Percentiles rank a stretch among this genome's conserved stretches.
Evolutionary conservation across 805 yeast species (phyloP).

Genomic region (Candida jianshihensis): DNA sequence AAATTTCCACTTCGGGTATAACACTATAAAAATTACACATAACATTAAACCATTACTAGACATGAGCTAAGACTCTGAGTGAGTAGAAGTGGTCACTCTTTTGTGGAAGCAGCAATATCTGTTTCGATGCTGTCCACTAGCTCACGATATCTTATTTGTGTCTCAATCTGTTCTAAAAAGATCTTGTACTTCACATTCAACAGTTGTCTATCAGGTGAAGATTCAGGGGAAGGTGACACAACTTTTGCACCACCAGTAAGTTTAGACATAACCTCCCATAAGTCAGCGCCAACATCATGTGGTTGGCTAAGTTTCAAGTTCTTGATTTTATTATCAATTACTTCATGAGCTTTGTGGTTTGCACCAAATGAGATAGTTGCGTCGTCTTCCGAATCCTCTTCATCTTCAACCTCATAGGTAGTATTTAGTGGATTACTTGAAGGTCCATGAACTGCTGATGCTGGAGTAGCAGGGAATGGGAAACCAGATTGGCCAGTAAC

Average conservation of each 20-base stretch:
- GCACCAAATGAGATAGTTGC: constrained; percentile 57
- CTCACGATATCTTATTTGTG: constrained; percentile 71
- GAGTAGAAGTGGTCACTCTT: neutral
- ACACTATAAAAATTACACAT: neutral
- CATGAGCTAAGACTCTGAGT: neutral
- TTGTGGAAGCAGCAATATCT: constrained; percentile 2
- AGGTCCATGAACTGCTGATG: no score
- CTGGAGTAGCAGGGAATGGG: constrained; percentile 44
- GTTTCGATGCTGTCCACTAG: constrained; percentile 47
- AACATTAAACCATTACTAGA: neutral
- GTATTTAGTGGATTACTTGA: constrained; percentile 22
- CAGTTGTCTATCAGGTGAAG: constrained; percentile 60
- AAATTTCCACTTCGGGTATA: neutral
- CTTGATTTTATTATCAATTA: constrained; percentile 37
- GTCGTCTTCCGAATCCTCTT: constrained; percentile 38
- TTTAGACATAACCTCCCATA: constrained; percentile 84
- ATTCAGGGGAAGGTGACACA: constrained; percentile 55
- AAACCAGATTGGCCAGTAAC: constrained; percentile 28
- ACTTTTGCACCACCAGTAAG: constrained; percentile 81
- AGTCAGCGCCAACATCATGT: constrained; percentile 39
- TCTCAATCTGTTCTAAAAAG: constrained; percentile 79
- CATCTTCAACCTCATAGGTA: constrained; percentile 36
- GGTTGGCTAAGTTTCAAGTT: constrained; percentile 21
- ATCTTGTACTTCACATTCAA: constrained; percentile 76
- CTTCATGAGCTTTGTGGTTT: constrained; percentile 44